phyloP scores from a whole-genome alignment of 2,329 filamentous ascomycete species.

The Nigrospora oryzae region DNA sequence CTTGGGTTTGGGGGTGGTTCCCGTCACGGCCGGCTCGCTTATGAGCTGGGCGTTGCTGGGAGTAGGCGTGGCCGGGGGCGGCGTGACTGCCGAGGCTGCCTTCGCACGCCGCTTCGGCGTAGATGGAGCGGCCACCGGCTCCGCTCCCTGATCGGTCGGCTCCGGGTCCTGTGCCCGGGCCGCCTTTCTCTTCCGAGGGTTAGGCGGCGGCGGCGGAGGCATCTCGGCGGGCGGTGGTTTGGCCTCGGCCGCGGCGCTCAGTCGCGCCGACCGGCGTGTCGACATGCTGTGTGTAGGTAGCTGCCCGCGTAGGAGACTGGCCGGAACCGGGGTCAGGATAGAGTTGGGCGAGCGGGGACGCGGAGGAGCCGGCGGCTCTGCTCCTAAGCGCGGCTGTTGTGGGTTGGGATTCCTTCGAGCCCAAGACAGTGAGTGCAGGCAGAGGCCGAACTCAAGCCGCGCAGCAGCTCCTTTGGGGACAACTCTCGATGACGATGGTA shows the following conservation, averaged over 20 bases:
- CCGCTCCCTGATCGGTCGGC: conserved; percentile 3
- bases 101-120: conserved; percentile 19
- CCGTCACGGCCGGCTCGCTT: conserved; percentile 16
- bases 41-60: conserved; percentile 34
- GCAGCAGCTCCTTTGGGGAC: too few relatives aligned
- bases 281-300: conserved; percentile 15
- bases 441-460: too few relatives aligned
- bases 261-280: conserved; percentile 19
- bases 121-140: conserved; percentile 12
- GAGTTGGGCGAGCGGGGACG: too few relatives aligned
- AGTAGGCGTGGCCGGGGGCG: conserved; percentile 35
- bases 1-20: conserved; percentile 26
- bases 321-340: too few relatives aligned
- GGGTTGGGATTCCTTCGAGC: too few relatives aligned
- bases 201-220: conserved; percentile 12
- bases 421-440: too few relatives aligned
- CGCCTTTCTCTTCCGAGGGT: conserved; percentile 19
- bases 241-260: conserved; percentile 15
- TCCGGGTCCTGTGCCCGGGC: not conserved
- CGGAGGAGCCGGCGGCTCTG: too few relatives aligned
- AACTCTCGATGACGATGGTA: too few relatives aligned
- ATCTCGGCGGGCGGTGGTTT: conserved; percentile 8
- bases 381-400: too few relatives aligned
- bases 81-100: conserved; percentile 14
- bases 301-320: too few relatives aligned